phyloP scores from a whole-genome alignment of 805 yeast species.

The Blastobotrys peoriensis region DNA sequence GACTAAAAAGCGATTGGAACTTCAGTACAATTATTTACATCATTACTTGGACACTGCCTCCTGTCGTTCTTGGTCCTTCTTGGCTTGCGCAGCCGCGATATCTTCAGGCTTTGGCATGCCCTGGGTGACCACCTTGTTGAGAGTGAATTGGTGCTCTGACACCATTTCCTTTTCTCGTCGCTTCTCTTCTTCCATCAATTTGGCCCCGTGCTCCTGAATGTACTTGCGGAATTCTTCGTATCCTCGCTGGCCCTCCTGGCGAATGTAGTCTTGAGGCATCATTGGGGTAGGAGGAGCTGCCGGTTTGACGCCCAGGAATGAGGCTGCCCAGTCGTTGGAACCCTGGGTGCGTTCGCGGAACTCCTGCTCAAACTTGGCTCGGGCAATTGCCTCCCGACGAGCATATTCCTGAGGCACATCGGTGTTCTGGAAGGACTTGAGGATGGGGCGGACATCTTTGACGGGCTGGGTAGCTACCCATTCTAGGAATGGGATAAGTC shows the following conservation, averaged over 20 bases:
- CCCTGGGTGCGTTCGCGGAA: conserved; percentile 33
- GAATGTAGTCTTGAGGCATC: conserved; percentile 81
- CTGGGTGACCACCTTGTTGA: conserved; percentile 79
- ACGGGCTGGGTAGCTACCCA: conserved; percentile 83
- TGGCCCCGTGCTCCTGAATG: conserved; percentile 71
- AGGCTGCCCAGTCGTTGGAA: conserved; percentile 48
- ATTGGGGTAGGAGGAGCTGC: conserved; percentile 48
- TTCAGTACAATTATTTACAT: background rate
- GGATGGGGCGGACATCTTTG: conserved; percentile 84
- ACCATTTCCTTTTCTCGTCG: conserved; percentile 58
- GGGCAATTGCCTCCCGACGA: conserved; percentile 67
- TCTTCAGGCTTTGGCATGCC: conserved; percentile 38
- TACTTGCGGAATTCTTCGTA: conserved; percentile 76
- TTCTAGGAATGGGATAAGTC: conserved; percentile 87
- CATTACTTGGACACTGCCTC: background rate
- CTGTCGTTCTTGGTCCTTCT: conserved; percentile 11
- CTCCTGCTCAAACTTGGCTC: conserved; percentile 47
- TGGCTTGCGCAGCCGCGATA: conserved; percentile 22
- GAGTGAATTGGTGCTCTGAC: conserved; percentile 76
- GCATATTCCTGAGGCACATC: conserved; percentile 74
- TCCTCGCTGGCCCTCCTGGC: conserved; percentile 89
- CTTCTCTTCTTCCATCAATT: conserved; percentile 45
- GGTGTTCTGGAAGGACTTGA: conserved; percentile 65
- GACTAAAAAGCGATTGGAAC: background rate
- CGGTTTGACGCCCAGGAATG: conserved; percentile 58